Conservation (phyloP, 192 early-diverging fungal genomes). For the Entomortierella chlamydospora region DNA sequence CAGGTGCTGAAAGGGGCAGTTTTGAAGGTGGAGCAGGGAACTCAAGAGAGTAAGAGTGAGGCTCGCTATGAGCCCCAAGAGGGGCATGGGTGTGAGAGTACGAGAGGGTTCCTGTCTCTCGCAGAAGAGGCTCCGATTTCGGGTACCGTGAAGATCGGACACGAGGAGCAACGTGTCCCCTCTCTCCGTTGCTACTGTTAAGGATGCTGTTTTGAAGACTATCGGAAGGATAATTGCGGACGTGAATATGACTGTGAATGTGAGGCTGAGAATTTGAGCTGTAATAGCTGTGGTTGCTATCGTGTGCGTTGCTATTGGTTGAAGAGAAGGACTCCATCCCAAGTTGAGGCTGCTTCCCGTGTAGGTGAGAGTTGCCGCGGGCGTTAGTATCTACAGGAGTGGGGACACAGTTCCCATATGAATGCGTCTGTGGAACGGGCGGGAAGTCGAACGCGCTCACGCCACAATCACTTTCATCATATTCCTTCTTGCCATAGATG, state of each 20-base stretch:
- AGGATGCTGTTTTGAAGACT: not conserved
- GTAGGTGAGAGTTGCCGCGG: not conserved
- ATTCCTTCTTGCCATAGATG: too few species aligned
- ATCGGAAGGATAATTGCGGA: constrained; percentile 13
- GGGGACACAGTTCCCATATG: too few species aligned
- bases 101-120: not conserved
- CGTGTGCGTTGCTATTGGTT: not conserved
- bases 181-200: not conserved
- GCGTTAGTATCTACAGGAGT: not conserved
- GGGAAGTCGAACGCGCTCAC: too few species aligned
- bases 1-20: not conserved
- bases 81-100: not conserved
- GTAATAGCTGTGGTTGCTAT: not conserved
- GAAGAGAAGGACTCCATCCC: not conserved
- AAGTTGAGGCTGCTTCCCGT: too few species aligned
- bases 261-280: constrained; percentile 1
- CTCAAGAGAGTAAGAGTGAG: not conserved
- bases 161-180: not conserved
- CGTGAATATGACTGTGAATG: constrained; percentile 22
- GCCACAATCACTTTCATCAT: too few species aligned
- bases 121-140: constrained; percentile 1
- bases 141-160: constrained; percentile 21
- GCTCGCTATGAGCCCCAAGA: not conserved
- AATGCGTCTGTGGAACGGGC: too few species aligned
- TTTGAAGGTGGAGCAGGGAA: constrained; percentile 9